Base-by-base conservation (phyloP, 805 yeast genomes). In the Cyberlindnera galapagoensis region DNA sequence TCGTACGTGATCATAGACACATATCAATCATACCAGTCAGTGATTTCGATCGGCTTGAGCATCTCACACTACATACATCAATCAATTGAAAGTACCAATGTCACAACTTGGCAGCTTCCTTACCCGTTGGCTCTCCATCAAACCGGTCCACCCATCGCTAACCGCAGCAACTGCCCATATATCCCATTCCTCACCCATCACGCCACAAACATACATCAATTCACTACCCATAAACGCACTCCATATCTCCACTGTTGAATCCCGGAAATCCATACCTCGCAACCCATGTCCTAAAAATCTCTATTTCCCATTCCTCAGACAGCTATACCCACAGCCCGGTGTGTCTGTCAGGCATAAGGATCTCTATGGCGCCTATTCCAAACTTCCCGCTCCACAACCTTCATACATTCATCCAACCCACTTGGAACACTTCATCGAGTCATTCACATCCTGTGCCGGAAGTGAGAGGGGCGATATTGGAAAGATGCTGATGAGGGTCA, bases 331-430 rank as follows among this genome's bases (percentile, higher is more conserved):
- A 3, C 9, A 33, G 11, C 26, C 16, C 7, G 33, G 34, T 3
- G 8, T 19, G 4, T 14, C 23, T 21, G 35, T 44, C 9, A 18
- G 35, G 23, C 42, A 40, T 26, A 26, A 31, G 10, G 19, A 26
- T n/a, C 32, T 56, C 7, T 52, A 35, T 24, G 26, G 36, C 2
- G 48, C 47, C 3, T 59, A 58, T 37, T 24, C 44, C 10, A 18
- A 31, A 3, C 34, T 62, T 5, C 67, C 68, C 3, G 26, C 37
- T 13, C 63, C 61, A 9, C 52, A 53, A 20, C 60, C 64, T 6
- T 30, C 40, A 10, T 50, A 51, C 26, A 47, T 62, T 13, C 36
- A 42, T 5, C 39, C 51, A 1, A 38, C 30, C 8, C 59, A 60
- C 34, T 42, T 62, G 16, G 66, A 62, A 37, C 47, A 42, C 9